Evolutionary conservation across 495 filamentous ascomycete species (phyloP).

Genomic region (Lasiosphaeris hirsuta): DNA sequence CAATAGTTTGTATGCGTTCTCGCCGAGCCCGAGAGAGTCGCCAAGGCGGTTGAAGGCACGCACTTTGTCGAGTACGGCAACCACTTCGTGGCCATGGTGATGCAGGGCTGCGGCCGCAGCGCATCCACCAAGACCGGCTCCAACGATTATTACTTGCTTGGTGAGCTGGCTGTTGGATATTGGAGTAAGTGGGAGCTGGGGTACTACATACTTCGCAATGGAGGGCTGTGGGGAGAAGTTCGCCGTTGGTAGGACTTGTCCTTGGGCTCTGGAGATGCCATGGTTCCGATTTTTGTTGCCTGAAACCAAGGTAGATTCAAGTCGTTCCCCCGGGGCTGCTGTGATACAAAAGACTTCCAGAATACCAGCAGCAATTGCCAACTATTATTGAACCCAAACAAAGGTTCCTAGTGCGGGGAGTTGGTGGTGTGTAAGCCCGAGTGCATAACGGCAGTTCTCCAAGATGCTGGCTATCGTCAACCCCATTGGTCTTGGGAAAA

Average conservation of each 20-base stretch:
- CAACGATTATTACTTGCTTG: conserved; percentile 46
- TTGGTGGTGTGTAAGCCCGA: no score
- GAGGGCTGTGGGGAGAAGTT: conserved; percentile 9
- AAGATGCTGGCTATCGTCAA: neutral
- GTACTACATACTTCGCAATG: conserved; percentile 11
- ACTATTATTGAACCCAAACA: no score
- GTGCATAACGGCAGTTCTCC: neutral
- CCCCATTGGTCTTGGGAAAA: neutral
- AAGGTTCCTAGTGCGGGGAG: no score
- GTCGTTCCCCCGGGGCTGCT: no score
- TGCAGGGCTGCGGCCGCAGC: conserved; percentile 51
- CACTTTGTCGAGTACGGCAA: conserved; percentile 47
- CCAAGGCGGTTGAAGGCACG: conserved; percentile 48
- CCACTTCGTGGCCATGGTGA: conserved; percentile 49
- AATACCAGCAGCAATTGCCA: no score
- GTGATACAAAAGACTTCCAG: no score
- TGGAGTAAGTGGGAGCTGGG: neutral
- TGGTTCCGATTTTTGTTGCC: neutral
- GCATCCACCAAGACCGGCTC: conserved; percentile 55
- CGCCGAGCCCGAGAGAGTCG: conserved; percentile 49
- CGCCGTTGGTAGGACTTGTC: conserved; percentile 1
- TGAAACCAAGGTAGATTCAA: neutral
- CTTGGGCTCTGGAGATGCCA: neutral
- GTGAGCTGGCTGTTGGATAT: neutral
- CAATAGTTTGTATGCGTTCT: conserved; percentile 51